Base-by-base conservation (phyloP, 441 rosid species). In the Adansonia grandidieri region DNA sequence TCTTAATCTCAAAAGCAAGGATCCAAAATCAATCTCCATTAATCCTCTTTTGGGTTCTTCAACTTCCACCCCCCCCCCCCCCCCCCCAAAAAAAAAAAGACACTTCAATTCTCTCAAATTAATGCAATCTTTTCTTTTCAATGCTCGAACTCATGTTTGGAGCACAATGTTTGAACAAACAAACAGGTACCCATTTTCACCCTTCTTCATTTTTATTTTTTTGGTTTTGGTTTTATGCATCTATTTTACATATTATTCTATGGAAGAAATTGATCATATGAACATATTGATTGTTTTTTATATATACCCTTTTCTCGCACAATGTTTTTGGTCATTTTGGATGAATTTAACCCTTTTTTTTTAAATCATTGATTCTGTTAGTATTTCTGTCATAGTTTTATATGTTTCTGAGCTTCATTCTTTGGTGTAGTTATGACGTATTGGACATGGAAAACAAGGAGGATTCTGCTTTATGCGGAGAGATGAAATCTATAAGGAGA, bases 111-210 rank as follows among this genome's bases (percentile, higher is more conserved):
- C 14, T 8, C 69, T 45, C 20, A 2, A 40, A 5, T 56, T 5
- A 22, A 22, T 53, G 50, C 40, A 14, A 14, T 50, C 47, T 50
- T 54, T 71, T 71, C 14, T 32, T 71, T 62, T 72, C 63, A 17
- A 22, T 9, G 68, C 28, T 71, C 75, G 1, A 42, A 48, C 9
- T 37, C 45, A 20, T 54, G 3, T 19, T 11, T 24, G 22, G 8
- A 68, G 37, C 76, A 15, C 44, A 5, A 17, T 19, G 10, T 51
- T 68, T 78, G 9, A 51, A 70, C 68, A 51, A 64, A 57, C 71
- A 40, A 48, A 19, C 7, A 65, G 82, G 84, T 81, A 75, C 54
- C 54, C 56, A 20, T 66, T 71, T 64, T 53, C 24, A 24, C 22
- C 62, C 4, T 63, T 61, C 22, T 62, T 54, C 5, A 19, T 60